Evolutionary conservation across 2,329 filamentous ascomycete species (phyloP), one percentile per base, ranked within the genome.

Genomic region (Phialophora chinensis): DNA sequence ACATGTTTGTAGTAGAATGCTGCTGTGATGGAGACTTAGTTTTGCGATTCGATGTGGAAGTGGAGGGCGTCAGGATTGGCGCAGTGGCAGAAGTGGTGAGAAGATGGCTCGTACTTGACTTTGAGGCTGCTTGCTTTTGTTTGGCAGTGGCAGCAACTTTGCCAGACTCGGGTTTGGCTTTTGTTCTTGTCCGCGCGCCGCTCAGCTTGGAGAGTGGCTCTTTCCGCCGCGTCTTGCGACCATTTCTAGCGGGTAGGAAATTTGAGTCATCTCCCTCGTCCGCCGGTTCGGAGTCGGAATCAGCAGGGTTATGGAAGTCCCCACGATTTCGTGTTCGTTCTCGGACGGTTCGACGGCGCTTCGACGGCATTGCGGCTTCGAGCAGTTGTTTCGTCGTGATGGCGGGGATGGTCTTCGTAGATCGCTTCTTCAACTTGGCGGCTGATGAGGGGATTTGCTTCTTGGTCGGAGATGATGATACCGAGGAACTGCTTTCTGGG

Each of bases 1-100:
- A 61, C 25, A 20, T 38, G 20, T 42, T 54, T 61, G 59, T 61
- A 61, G 65, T 61, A 60, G 59, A 67, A 52, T 20, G 49, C 62
- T 66, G 69, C 68, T 71, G 67, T 64, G 66, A 72, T 27, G 63
- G 66, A 70, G 69, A 71, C 66, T 70, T 71, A 71, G 69, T 68
- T 71, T 70, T 60, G 65, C 61, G 66, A 52, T 65, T 69, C 66
- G 60, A 67, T 52, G 66, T 66, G 64, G 67, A 60, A 38, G 65
- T 61, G 59, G 66, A 67, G 65, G 68, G 65, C 69, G 69, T 62
- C 59, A 61, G 60, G 63, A 68, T 52, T 60, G 66, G 63, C 63
- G 68, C 61, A 35, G 66, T 67, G 59, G 35, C 68, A 29, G 49
- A 52, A 67, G 64, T 68, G 65, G 59, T 72, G 56, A 67, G 17